phyloP scores from a whole-genome alignment of 371 early-diverging fungal species.

The Ordospora colligata region DNA sequence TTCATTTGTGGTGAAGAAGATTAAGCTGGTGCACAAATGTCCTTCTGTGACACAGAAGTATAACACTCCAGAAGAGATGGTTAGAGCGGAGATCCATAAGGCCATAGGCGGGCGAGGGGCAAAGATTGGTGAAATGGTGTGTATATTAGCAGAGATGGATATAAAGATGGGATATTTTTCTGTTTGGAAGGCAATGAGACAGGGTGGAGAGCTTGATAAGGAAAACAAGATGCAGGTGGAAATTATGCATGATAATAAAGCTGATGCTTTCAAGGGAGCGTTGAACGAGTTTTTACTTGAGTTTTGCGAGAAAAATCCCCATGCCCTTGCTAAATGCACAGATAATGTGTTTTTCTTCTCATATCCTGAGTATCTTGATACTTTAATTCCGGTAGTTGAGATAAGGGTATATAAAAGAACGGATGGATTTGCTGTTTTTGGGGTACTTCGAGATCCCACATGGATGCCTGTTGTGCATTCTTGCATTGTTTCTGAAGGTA shows the following conservation, averaged over 20 bases:
- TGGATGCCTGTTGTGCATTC: slow-evolving; percentile 32
- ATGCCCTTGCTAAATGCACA: background rate
- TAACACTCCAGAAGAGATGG: slow-evolving; percentile 20
- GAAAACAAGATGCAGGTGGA: background rate
- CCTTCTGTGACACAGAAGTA: slow-evolving; percentile 36
- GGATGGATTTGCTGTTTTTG: slow-evolving; percentile 27
- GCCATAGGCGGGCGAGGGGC: slow-evolving; percentile 9
- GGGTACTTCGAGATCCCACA: slow-evolving; percentile 36
- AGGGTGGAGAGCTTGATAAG: slow-evolving; percentile 28
- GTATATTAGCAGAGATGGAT: slow-evolving; percentile 35
- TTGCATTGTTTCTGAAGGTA: slow-evolving; percentile 21
- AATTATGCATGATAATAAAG: background rate
- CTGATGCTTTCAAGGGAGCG: background rate
- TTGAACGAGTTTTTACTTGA: slow-evolving; percentile 5
- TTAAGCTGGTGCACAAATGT: slow-evolving; percentile 58
- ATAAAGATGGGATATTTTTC: slow-evolving; percentile 56
- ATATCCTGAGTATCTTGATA: slow-evolving; percentile 5
- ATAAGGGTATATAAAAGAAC: slow-evolving; percentile 35
- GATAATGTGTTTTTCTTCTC: slow-evolving; percentile 25
- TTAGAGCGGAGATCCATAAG: slow-evolving; percentile 32
- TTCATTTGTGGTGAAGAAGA: slow-evolving; percentile 51
- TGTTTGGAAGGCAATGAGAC: slow-evolving; percentile 50
- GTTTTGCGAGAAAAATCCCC: slow-evolving; percentile 18
- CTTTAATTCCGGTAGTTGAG: slow-evolving; percentile 38
- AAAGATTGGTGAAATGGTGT: slow-evolving; percentile 53